A percentile compares a stretch with the other conserved stretches of the same genome.
These are phyloP conservation scores for Candida multigemmis DNA, from an alignment of 805 yeast genomes.

Conservation along the genomic window DNA sequence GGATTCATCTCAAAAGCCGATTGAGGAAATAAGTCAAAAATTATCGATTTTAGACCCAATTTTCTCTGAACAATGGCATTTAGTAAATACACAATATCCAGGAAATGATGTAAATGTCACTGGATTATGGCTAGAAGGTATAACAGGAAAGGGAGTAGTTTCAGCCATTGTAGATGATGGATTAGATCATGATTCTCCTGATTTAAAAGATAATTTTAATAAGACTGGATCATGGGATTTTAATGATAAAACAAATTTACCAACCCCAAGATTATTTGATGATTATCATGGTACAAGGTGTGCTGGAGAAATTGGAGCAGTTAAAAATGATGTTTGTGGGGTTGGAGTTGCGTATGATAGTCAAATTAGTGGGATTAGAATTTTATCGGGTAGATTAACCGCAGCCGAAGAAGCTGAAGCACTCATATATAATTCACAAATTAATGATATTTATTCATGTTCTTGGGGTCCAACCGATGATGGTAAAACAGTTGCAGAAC, in stretches of 20 bases:
- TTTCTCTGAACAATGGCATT: slow-evolving; percentile 86
- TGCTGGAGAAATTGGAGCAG: slow-evolving; percentile 95
- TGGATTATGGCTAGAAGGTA: slow-evolving; percentile 74
- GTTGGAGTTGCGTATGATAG: slow-evolving; percentile 90
- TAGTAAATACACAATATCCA: slow-evolving; percentile 62
- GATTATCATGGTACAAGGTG: slow-evolving; percentile 97
- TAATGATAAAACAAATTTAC: slow-evolving; percentile 65
- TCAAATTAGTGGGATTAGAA: slow-evolving; percentile 83
- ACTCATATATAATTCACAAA: slow-evolving; percentile 67
- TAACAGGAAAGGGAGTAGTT: slow-evolving; percentile 74
- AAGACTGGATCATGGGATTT: slow-evolving; percentile 88
- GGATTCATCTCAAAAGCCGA: slow-evolving; percentile 44
- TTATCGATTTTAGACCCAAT: slow-evolving; percentile 73
- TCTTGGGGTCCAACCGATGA: slow-evolving; percentile 99
- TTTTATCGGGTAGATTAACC: slow-evolving; percentile 71
- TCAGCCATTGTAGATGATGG: slow-evolving; percentile 95
- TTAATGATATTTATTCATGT: slow-evolving; percentile 90
- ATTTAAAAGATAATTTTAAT: slow-evolving; percentile 61
- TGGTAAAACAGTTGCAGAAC: slow-evolving; percentile 80
- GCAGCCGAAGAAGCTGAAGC: slow-evolving; percentile 90
- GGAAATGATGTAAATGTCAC: slow-evolving; percentile 84
- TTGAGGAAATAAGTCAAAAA: slow-evolving; percentile 38
- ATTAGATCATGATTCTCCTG: slow-evolving; percentile 70
- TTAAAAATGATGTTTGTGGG: slow-evolving; percentile 85
- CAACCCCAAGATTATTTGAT: slow-evolving; percentile 70